Conservation (phyloP, 306 rosid species). For the Cucurbita pepo region DNA sequence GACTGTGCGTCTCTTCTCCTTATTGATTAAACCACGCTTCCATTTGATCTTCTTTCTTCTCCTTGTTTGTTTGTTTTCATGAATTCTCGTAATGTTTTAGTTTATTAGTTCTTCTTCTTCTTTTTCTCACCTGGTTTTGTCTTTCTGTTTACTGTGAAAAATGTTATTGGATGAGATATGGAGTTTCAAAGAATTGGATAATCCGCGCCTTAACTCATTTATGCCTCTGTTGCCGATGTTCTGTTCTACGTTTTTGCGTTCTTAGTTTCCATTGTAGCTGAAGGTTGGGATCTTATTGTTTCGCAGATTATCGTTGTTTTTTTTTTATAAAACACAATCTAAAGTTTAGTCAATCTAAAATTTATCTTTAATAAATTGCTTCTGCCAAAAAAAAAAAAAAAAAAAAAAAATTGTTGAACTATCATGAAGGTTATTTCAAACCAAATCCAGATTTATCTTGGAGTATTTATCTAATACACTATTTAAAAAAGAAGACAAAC, state of each 20-base stretch:
- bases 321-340: no score
- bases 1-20: slow-evolving; percentile 31
- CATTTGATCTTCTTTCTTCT: not conserved
- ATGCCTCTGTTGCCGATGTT: not conserved
- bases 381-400: not conserved
- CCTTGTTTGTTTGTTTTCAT: not conserved
- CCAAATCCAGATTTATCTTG: not conserved
- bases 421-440: not conserved
- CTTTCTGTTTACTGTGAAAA: not conserved
- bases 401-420: not conserved
- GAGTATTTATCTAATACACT: not conserved
- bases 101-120: not conserved
- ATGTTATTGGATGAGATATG: not conserved
- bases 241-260: not conserved
- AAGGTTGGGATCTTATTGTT: not conserved
- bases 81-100: not conserved
- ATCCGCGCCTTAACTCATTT: not conserved
- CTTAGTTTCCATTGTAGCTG: not conserved
- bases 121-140: not conserved
- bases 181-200: not conserved
- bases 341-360: not conserved
- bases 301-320: not conserved
- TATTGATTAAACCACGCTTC: not conserved
- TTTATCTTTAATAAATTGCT: not conserved
- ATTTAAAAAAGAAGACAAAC: not conserved